Evolutionary conservation across 306 rosid species (phyloP).

Genomic region (Cicer yamashitae): DNA sequence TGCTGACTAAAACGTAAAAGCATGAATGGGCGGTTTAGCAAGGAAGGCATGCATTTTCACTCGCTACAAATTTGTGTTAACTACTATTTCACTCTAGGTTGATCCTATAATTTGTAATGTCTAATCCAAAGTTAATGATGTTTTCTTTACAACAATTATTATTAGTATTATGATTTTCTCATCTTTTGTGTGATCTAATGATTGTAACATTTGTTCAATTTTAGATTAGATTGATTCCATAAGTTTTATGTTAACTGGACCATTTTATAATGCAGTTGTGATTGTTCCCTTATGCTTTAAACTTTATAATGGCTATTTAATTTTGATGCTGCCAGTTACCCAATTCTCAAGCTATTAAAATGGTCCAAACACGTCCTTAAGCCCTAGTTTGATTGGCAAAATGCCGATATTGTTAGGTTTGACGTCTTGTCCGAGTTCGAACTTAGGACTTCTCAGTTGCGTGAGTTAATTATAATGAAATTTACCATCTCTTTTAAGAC

Average conservation of each 20-base stretch:
- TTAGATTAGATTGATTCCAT: neutral
- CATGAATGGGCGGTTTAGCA: constrained; percentile 35
- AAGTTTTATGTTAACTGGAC: constrained; percentile 16
- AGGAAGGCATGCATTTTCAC: constrained; percentile 40
- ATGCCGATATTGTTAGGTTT: too few relatives aligned
- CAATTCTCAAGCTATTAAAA: too few relatives aligned
- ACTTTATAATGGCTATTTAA: too few relatives aligned
- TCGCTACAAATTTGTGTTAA: constrained; percentile 37
- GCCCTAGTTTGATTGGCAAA: too few relatives aligned
- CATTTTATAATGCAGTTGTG: neutral
- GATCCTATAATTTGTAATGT: constrained; percentile 31
- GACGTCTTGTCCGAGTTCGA: too few relatives aligned
- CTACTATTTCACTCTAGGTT: constrained; percentile 24
- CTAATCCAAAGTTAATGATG: constrained; percentile 15
- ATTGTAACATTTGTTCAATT: constrained; percentile 20
- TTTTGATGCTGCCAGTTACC: too few relatives aligned
- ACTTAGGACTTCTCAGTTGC: too few relatives aligned
- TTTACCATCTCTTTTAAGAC: too few relatives aligned
- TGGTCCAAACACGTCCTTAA: too few relatives aligned
- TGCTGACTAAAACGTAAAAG: constrained; percentile 33
- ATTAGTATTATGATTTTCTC: constrained; percentile 2
- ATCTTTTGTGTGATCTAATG: constrained; percentile 27
- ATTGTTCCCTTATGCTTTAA: too few relatives aligned
- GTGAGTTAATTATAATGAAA: too few relatives aligned
- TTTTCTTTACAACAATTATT: neutral